Evolutionary conservation across 805 yeast species (phyloP), one percentile per base, ranked within the genome.

Genomic region (Suhomyces sp.): DNA sequence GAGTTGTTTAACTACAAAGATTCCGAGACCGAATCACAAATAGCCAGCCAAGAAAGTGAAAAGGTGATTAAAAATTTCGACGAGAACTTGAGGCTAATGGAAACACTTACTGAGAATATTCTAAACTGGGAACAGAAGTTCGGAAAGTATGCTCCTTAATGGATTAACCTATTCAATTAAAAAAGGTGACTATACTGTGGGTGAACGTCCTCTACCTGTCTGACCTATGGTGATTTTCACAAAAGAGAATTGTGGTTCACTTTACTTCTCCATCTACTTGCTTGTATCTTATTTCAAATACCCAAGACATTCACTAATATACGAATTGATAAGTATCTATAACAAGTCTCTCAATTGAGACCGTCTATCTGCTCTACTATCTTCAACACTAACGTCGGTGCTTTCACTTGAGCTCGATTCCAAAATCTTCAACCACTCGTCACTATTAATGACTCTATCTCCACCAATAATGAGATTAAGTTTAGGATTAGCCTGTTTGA

Each of bases 391-490:
- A 5, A 38, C 42, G 6, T 38, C 10, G 5, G 24, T 38, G 6
- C 13, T 17, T 19, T 38, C 42, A 38, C 42, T 38, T 9, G 42
- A 38, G 24, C 23, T 38, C 24, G 42, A 35, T 38, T 58, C 69
- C 58, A 75, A 61, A 26, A 56, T 56, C 12, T 64, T 60, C 49
- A 76, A 61, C 74, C 77, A 76, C 35, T 48, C 53, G 5, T 58
- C 53, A 60, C 77, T 72, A 53, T 72, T 76, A 50, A 74, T 52
- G 12, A 74, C 58, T 22, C 49, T 50, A 54, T 74, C 77, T 26
- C 97, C 91, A 7, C 99, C 99, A n/a, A 92, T 71, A 1, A 90
- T 77, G 13, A 89, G 74, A 57, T 90, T 81, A 45, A 88, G 77
- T 8, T 81, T 83, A 35, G 80, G 80, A 50, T 75, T 78, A 23